phyloP scores from a whole-genome alignment of 306 rosid species.

The Acacia crassicarpa region DNA sequence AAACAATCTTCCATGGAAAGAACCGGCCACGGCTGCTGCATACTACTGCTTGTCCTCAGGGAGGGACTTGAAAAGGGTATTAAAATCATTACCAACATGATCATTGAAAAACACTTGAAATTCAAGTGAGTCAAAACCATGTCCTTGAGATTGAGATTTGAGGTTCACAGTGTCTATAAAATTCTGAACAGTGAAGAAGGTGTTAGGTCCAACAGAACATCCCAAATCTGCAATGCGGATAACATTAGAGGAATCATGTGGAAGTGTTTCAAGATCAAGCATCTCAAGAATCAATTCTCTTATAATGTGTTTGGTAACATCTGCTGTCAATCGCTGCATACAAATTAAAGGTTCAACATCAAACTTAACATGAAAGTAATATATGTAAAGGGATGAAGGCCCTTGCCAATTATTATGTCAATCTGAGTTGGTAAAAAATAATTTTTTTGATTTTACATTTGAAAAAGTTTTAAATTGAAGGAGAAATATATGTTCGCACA shows the following conservation, averaged over 20 bases:
- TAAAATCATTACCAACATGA: neutral
- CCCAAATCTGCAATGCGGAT: neutral
- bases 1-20: neutral
- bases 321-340: too few species aligned
- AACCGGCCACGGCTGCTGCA: neutral
- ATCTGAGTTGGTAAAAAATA: too few species aligned
- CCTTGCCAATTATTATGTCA: too few species aligned
- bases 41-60: neutral
- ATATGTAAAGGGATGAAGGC: too few species aligned
- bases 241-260: neutral
- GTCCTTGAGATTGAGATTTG: neutral
- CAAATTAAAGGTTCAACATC: too few species aligned
- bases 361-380: too few species aligned
- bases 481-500: too few species aligned
- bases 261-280: neutral
- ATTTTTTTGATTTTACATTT: too few species aligned
- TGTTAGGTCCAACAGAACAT: neutral
- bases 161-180: neutral
- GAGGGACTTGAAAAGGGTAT: neutral
- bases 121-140: neutral
- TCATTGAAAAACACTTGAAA: neutral
- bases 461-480: too few species aligned
- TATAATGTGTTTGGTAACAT: too few species aligned
- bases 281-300: neutral
- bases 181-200: neutral